phyloP scores from a whole-genome alignment of 768 basidiomycete species.

The Lactifluus volemus region DNA sequence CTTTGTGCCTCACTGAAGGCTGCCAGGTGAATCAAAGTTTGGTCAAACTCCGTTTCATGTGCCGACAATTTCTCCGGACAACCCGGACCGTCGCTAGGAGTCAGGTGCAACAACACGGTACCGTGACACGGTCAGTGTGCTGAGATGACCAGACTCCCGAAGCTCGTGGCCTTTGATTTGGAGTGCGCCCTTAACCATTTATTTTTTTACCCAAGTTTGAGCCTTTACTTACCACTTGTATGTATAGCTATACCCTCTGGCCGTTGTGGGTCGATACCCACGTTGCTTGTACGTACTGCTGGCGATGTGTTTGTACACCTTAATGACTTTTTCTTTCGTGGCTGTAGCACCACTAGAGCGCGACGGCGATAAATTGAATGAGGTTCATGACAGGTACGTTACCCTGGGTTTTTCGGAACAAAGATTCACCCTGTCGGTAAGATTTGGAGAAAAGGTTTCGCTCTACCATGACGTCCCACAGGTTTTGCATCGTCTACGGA shows the following conservation, averaged over 20 bases:
- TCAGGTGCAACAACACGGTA: too few relatives aligned
- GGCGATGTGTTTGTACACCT: neutral
- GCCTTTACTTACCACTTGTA: neutral
- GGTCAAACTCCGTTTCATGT: neutral
- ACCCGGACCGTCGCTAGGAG: too few relatives aligned
- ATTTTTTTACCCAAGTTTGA: neutral
- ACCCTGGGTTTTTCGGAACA: neutral
- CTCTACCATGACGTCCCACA: constrained; percentile 74
- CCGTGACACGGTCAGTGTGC: too few relatives aligned
- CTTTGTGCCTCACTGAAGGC: too few relatives aligned
- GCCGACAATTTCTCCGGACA: neutral
- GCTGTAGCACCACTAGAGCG: constrained; percentile 46
- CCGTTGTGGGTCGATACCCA: constrained; percentile 83
- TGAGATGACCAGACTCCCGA: constrained; percentile 35
- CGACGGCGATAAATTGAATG: constrained; percentile 36
- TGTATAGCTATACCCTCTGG: constrained; percentile 73
- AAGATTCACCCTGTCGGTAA: constrained; percentile 20
- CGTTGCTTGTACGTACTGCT: constrained; percentile 38
- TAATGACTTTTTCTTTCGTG: neutral
- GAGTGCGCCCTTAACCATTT: constrained; percentile 42
- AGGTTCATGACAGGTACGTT: constrained; percentile 42
- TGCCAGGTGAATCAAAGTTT: neutral
- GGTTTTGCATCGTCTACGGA: constrained; percentile 54
- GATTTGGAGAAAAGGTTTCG: constrained; percentile 45
- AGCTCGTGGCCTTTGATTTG: constrained; percentile 72